Evolutionary conservation across 768 basidiomycete genomes (phyloP).

Genomic region (Porphyrellus cyaneotinctus): DNA sequence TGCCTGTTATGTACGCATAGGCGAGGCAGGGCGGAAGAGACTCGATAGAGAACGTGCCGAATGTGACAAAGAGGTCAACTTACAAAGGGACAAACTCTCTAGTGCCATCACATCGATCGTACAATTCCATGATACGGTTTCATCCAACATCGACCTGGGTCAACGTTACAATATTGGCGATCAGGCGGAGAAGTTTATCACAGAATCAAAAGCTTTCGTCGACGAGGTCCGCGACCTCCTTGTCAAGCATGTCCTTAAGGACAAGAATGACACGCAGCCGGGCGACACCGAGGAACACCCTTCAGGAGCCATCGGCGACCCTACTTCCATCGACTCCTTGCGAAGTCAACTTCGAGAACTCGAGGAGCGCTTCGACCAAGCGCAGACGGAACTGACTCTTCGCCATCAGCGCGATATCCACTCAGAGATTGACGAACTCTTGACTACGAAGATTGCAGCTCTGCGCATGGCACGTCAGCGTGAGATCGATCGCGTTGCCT

Average conservation of each 20-base stretch:
- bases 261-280: conserved; percentile 8
- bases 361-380: conserved; percentile 30
- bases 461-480: conserved; percentile 21
- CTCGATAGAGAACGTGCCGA: conserved; percentile 27
- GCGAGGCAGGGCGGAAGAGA: conserved; percentile 28
- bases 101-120: conserved; percentile 23
- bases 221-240: conserved; percentile 25
- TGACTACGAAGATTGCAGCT: conserved; percentile 16
- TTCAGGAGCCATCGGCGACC: background rate
- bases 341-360: conserved; percentile 19
- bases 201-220: conserved; percentile 25
- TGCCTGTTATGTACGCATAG: conserved; percentile 25
- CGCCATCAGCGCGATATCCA: conserved; percentile 15
- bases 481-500: conserved; percentile 17
- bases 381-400: conserved; percentile 29
- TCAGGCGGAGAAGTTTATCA: conserved; percentile 20
- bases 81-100: conserved; percentile 25
- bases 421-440: conserved; percentile 16
- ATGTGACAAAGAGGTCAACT: conserved; percentile 24
- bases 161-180: conserved; percentile 25
- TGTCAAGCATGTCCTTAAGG: conserved; percentile 17
- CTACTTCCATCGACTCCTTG: conserved; percentile 9
- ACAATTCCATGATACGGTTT: conserved; percentile 18
- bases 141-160: conserved; percentile 25
- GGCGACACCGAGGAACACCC: background rate